Evolutionary conservation across 1,284 basidiomycete species (phyloP).

Genomic region (Microbotryum intermedium): DNA sequence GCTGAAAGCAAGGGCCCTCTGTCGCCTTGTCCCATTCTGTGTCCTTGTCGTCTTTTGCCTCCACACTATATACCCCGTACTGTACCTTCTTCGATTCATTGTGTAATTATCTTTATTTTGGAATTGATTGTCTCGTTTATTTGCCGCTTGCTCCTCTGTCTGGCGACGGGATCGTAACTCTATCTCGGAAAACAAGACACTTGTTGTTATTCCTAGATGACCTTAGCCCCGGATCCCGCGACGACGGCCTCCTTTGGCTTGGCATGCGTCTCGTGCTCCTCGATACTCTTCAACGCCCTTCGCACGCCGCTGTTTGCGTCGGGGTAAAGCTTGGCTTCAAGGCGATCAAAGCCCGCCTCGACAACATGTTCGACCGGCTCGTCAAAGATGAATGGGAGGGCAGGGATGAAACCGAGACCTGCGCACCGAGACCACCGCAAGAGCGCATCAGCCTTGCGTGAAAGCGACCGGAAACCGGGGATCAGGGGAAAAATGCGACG

Average conservation of each 20-base stretch:
- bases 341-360: constrained; percentile 45
- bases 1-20: too few species aligned
- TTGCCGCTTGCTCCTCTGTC: too few species aligned
- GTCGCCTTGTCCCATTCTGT: too few species aligned
- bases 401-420: constrained; percentile 58
- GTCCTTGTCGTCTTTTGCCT: too few species aligned
- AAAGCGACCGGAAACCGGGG: not conserved
- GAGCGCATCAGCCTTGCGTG: not conserved
- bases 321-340: constrained; percentile 36
- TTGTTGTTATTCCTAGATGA: too few species aligned
- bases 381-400: constrained; percentile 65
- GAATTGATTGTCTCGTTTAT: too few species aligned
- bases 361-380: constrained; percentile 44
- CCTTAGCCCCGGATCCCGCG: too few species aligned
- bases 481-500: not conserved
- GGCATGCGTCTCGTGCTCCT: constrained; percentile 7
- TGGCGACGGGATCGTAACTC: too few species aligned
- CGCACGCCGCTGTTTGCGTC: constrained; percentile 10
- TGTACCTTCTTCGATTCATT: too few species aligned
- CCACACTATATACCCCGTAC: too few species aligned
- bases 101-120: too few species aligned
- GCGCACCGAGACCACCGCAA: constrained; percentile 25
- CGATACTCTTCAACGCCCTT: not conserved
- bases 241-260: not conserved
- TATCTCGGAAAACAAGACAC: too few species aligned